phyloP scores from a whole-genome alignment of 2,329 filamentous ascomycete genomes.

The Penicillium sumatraense region DNA sequence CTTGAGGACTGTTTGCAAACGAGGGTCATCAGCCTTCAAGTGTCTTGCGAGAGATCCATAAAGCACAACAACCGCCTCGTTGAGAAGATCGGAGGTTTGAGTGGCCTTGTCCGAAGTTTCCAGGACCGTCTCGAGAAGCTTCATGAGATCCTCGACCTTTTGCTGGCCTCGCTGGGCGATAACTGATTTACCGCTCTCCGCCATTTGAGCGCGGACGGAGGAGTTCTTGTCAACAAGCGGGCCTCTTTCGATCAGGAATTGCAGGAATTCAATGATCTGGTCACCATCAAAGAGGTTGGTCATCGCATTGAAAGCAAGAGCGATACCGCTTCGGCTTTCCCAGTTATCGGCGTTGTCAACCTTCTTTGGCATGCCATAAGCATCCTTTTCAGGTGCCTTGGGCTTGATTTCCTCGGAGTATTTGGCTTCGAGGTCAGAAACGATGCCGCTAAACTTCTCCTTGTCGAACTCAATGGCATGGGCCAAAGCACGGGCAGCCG shows the following conservation, averaged over 20 bases:
- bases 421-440: conserved; percentile 68
- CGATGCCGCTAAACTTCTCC: conserved; percentile 63
- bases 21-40: conserved; percentile 79
- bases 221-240: conserved; percentile 83
- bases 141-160: conserved; percentile 88
- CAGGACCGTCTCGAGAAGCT: conserved; percentile 85
- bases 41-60: conserved; percentile 93
- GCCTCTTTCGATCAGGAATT: conserved; percentile 82
- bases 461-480: conserved; percentile 69
- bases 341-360: conserved; percentile 85
- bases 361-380: conserved; percentile 93
- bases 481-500: conserved; percentile 80
- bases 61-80: conserved; percentile 96
- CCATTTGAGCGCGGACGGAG: conserved; percentile 83
- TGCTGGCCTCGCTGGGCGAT: conserved; percentile 80
- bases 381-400: conserved; percentile 80
- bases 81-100: conserved; percentile 83
- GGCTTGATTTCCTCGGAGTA: conserved; percentile 84
- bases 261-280: conserved; percentile 76
- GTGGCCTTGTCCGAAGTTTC: conserved; percentile 82
- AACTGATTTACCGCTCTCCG: conserved; percentile 81
- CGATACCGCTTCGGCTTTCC: conserved; percentile 89
- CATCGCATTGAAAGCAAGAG: conserved; percentile 82
- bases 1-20: conserved; percentile 85
- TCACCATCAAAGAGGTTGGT: conserved; percentile 69